Evolutionary conservation across 106 monocot genomes (phyloP).

Genomic region (Phalaenopsis aphrodite): DNA sequence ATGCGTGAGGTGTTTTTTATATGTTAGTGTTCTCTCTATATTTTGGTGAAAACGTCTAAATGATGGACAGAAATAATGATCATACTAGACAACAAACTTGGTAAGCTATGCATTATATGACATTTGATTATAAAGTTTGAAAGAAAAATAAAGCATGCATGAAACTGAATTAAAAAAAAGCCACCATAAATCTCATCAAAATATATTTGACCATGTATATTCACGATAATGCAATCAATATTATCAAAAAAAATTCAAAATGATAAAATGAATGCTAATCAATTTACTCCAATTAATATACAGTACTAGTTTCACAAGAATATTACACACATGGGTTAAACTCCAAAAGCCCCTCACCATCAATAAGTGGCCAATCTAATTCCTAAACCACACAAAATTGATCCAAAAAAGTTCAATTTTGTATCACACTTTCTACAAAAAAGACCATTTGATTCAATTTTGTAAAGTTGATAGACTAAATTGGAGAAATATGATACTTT

Average conservation of each 20-base stretch:
- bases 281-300: not conserved
- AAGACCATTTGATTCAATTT: too few species aligned
- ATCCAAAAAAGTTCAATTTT: too few species aligned
- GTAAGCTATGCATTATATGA: not conserved
- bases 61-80: not conserved
- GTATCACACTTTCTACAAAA: too few species aligned
- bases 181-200: not conserved
- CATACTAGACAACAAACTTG: not conserved
- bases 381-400: too few species aligned
- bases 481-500: too few species aligned
- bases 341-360: too few species aligned
- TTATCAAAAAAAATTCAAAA: not conserved
- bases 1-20: too few species aligned
- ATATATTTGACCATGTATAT: not conserved
- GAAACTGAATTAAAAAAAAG: not conserved
- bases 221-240: not conserved
- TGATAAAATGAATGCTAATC: not conserved
- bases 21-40: too few species aligned
- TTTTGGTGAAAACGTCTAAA: too few species aligned
- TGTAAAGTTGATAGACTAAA: too few species aligned
- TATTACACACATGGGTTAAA: too few species aligned
- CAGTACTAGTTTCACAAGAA: not conserved
- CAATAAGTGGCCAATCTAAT: too few species aligned
- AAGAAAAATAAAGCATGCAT: not conserved
- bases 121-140: not conserved